phyloP scores from a whole-genome alignment of 106 monocot genomes.

The Narthecium ossifragum region DNA sequence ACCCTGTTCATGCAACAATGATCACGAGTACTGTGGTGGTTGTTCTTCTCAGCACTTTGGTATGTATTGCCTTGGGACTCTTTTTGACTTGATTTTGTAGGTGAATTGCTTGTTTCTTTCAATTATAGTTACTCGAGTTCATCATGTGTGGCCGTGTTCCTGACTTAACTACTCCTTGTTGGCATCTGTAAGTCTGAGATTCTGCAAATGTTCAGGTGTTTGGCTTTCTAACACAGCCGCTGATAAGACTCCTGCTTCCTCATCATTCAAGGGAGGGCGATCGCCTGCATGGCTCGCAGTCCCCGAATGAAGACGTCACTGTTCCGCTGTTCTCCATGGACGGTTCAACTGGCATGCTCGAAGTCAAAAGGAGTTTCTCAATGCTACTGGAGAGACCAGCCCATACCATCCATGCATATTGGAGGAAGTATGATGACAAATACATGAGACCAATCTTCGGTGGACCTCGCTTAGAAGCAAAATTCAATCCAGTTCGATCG shows the following conservation, averaged over 20 bases:
- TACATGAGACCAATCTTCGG: slow-evolving; percentile 84
- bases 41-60: slow-evolving; percentile 86
- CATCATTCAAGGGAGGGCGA: slow-evolving; percentile 12
- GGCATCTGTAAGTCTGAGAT: too few relatives aligned
- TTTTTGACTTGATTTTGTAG: not conserved
- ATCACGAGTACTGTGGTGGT: slow-evolving; percentile 80
- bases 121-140: too few relatives aligned
- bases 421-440: slow-evolving; percentile 76
- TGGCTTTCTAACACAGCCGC: slow-evolving; percentile 65
- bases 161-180: too few relatives aligned
- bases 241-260: slow-evolving; percentile 33
- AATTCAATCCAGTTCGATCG: too few relatives aligned
- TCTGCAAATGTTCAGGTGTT: too few relatives aligned
- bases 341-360: slow-evolving; percentile 14
- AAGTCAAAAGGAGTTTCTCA: slow-evolving; percentile 37
- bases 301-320: slow-evolving; percentile 30
- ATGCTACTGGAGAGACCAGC: slow-evolving; percentile 55
- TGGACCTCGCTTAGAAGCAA: too few relatives aligned
- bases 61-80: slow-evolving; percentile 7
- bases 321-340: slow-evolving; percentile 26
- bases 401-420: slow-evolving; percentile 62
- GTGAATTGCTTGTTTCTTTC: not conserved
- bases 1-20: slow-evolving; percentile 76
- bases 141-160: too few relatives aligned
- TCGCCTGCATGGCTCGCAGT: not conserved